phyloP scores from a whole-genome alignment of 164 flowering plant species.

The Akebia trifoliata region DNA sequence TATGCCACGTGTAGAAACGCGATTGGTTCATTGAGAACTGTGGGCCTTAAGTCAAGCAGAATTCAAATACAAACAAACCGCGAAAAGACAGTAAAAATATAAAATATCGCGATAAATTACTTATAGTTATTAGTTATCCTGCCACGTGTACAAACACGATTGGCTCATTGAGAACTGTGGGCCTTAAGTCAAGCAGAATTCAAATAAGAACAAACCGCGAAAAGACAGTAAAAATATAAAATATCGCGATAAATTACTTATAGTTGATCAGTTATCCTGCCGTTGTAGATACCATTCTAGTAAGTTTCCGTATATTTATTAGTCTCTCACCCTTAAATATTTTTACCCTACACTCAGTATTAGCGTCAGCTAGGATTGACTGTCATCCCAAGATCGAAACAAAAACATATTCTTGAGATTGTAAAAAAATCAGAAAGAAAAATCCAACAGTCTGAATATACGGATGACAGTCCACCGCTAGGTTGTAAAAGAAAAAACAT shows the following conservation, averaged over 20 bases:
- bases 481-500: background rate
- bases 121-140: background rate
- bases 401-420: background rate
- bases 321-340: background rate
- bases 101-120: background rate
- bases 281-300: background rate
- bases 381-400: too few species aligned
- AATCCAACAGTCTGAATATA: background rate
- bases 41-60: too few species aligned
- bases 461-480: slow-evolving; percentile 2
- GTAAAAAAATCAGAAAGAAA: background rate
- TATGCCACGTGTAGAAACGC: too few species aligned
- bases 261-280: background rate
- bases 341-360: background rate
- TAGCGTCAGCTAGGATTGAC: too few species aligned
- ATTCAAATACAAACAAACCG: too few species aligned
- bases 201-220: too few species aligned
- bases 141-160: too few species aligned
- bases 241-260: background rate
- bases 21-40: too few species aligned
- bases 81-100: too few species aligned
- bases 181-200: too few species aligned
- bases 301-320: background rate
- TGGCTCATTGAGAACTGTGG: too few species aligned
- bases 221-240: too few species aligned